These are phyloP conservation scores for Leucoagaricus sp. DNA, from an alignment of 1,284 basidiomycete genomes.

Conservation along the genomic window DNA sequence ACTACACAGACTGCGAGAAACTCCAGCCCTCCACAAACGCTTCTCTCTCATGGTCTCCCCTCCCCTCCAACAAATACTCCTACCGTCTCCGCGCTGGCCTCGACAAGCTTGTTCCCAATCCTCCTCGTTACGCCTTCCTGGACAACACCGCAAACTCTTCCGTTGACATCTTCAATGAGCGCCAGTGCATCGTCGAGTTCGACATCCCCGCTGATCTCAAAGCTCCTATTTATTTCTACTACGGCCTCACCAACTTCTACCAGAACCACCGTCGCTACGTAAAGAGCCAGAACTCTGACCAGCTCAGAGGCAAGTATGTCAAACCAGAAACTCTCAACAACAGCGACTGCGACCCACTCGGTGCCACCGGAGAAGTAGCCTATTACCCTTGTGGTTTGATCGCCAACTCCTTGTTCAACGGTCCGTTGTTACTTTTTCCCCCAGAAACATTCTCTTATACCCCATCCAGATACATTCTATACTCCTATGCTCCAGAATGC, in stretches of 20 bases:
- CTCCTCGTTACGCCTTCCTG: constrained; percentile 74
- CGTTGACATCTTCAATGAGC: constrained; percentile 45
- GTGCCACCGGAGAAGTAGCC: constrained; percentile 48
- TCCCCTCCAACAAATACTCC: constrained; percentile 68
- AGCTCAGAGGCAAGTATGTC: constrained; percentile 80
- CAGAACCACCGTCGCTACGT: constrained; percentile 99
- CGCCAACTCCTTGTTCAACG: constrained; percentile 98
- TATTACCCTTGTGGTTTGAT: constrained; percentile 97
- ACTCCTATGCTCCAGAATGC: constrained; percentile 63
- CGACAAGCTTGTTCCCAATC: constrained; percentile 36
- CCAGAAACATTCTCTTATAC: constrained; percentile 1
- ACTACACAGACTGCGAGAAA: constrained; percentile 92
- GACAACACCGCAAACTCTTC: constrained; percentile 47
- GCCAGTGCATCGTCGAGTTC: constrained; percentile 80
- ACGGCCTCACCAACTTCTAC: constrained; percentile 95
- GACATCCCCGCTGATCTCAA: constrained; percentile 80
- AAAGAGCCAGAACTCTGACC: constrained; percentile 85
- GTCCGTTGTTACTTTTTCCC: constrained; percentile 41
- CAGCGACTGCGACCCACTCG: constrained; percentile 92
- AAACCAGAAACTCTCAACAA: constrained; percentile 55
- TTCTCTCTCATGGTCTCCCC: constrained; percentile 43
- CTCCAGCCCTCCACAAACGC: constrained; percentile 48
- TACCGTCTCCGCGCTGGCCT: constrained; percentile 73
- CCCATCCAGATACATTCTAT: constrained; percentile 72
- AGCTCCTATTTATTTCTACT: constrained; percentile 89